Base-by-base conservation (phyloP, 805 yeast species). In the Yamadazyma paraphyllophila region DNA sequence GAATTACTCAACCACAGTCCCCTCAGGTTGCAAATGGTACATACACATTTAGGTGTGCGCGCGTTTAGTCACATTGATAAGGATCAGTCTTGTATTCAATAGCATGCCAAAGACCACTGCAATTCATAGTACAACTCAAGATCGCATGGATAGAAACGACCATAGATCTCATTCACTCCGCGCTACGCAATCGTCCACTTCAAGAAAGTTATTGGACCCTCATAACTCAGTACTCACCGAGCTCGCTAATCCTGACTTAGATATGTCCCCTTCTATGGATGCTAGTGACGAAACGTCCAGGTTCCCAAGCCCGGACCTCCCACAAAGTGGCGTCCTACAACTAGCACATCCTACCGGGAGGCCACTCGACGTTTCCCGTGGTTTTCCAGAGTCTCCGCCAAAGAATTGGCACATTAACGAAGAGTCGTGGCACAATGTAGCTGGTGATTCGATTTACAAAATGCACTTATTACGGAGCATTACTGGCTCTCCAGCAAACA, bases 181-280 rank as follows among this genome's bases (percentile, higher is more conserved):
- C 24, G 24, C 24, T 6, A 20, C 24, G 6, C 24, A 20, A 20
- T 4, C 24, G 3, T 20, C 24, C 24, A 3, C 24, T 24, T 41
- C 44, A 12, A 53, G 55, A 41, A 65, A 64, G 40, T 56, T 70
- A 37, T 62, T 69, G 24, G 56, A 59, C 17, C 61, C 72, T 10
- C 73, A 69, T 46, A 67, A 62, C 60, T 68, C 74, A 1, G 61
- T 71, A 27, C 66, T 61, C 49, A 60, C 67, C 47, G 70, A 65
- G 3, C 60, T 70, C 39, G 66, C 61, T 31, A 67, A 71, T 54
- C 76, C 76, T 8, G 72, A 67, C 13, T 62, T 71, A 35, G 74
- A 71, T 48, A 51, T 60, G 46, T 46, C 61, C 4, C 53, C 53
- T 3, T 13, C 24, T 12, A 32, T 42, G 6, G 33, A 16, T n/a